Evolutionary conservation across 2,329 filamentous ascomycete genomes (phyloP), one percentile per base, ranked within the genome.

Genomic region (Nemania sp.): DNA sequence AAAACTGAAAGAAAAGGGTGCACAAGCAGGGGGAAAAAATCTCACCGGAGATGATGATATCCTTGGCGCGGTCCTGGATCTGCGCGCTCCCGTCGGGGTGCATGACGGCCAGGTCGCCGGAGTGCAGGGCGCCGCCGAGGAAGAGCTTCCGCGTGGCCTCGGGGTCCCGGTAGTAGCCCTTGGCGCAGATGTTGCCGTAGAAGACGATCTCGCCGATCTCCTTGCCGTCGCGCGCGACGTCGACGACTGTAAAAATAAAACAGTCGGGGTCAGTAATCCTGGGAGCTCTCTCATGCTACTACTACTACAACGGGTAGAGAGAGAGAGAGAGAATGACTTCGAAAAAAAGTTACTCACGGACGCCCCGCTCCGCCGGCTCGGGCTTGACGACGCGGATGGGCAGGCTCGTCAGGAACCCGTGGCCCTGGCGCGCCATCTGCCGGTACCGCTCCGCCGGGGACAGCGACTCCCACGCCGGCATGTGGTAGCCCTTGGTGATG

Each of bases 11-110:
- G 12, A 20, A 4, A 34, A n/a, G 21, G 6, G 21, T 10, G 10
- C 11, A 55, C 39, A 29, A 51, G 32, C 37, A 11, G 46, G n/a
- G n/a, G n/a, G n/a, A n/a, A n/a, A n/a, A 60, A 42, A 51, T 75
- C 82, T 68, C 80, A 91, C 90, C 91, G 54, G 91, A 96, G 65
- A 99, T 99, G 71, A 99, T 99, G 54, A 99, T 97, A 73, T 99
- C 95, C 80, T 99, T 99, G 13, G 92, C 91, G 18, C 95, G 85
- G 76, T 99, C 95, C 60, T 96, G 80, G 65, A 99, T 97, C 79
- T 98, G 92, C 46, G 92, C 88, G 59, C 91, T 90, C 1, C 94
- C 93, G 73, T 98, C 95, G 0, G 89, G 83, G 77, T 97, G 91
- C 90, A 91, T 93, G 0, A 98, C 93, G 0, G 95, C 95, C 50